Conservation (phyloP, 192 early-diverging fungal species). For the Coemansia pectinata region DNA sequence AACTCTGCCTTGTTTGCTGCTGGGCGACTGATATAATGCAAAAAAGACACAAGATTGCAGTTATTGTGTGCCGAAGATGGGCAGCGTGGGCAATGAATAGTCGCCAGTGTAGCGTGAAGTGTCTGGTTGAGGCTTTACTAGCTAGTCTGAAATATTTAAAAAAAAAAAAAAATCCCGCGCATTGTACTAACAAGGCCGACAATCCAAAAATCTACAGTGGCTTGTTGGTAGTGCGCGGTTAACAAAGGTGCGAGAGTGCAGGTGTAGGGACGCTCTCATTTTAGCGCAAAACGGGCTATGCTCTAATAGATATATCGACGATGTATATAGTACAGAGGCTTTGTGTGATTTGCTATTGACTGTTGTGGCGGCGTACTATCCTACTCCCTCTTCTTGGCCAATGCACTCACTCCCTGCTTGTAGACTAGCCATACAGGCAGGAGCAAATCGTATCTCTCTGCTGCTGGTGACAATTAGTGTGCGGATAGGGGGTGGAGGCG, state of each 20-base stretch:
- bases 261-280: neutral
- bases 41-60: neutral
- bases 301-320: neutral
- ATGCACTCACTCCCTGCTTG: neutral
- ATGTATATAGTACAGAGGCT: neutral
- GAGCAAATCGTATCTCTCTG: neutral
- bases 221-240: neutral
- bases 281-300: neutral
- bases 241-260: neutral
- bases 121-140: neutral
- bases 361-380: neutral
- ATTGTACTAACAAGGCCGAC: neutral
- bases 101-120: neutral
- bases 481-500: neutral
- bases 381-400: neutral
- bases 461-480: neutral
- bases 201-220: neutral
- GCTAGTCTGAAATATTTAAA: neutral
- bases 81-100: neutral
- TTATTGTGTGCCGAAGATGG: constrained; percentile 1
- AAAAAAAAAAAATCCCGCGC: constrained; percentile 3
- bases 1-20: neutral
- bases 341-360: neutral
- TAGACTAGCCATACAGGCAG: neutral
- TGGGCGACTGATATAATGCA: neutral